Evolutionary conservation across 306 rosid species (phyloP), one percentile per base, ranked within the genome.

Genomic region (Cyclanthera cordifolia): DNA sequence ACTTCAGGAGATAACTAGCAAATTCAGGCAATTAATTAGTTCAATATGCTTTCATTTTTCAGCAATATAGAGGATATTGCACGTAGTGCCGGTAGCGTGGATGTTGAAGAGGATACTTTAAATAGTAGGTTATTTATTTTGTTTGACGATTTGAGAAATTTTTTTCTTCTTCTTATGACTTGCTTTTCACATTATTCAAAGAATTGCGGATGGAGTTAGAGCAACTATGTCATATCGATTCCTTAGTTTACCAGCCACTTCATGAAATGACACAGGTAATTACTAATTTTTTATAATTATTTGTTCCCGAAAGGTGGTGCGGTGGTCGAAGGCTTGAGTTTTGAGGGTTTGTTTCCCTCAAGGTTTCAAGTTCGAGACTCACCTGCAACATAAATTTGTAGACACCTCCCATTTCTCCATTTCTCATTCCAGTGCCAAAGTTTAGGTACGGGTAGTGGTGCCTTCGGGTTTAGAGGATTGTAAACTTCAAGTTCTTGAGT

Each of bases 21-120:
- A 69, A 50, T 50, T 48, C 47, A 28, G 60, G 27, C 27, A 51
- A 69, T 45, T 66, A 14, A 65, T 47, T 66, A 24, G 24, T 19
- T 66, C 27, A 45, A 16, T 34, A n/a, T 30, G 64, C 53, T 53
- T 50, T 53, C n/a, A 64, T 20, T 37, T 73, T 78, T 73, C 91
- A 92, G 98, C 82, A 92, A 92, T 77, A 92, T 92, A 69, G 98
- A 92, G 86, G 98, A 92, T 74, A 88, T 87, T 58, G 78, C 93
- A 72, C 96, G 98, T 27, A 90, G 84, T 51, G 96, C 96, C 75
- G 98, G 98, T 25, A 89, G 98, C 69, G 82, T 89, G 43, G 90
- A 92, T 77, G 54, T 92, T 60, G 95, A 89, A 67, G 98, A 89
- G 73, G 90, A 89, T 66, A 68, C 74, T 72, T 82, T 92, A 77